Percentiles rank a stretch among this genome's conserved stretches.
Evolutionary conservation across 108 stramenopile species (phyloP).

Genomic region (Cyclotella atomus): DNA sequence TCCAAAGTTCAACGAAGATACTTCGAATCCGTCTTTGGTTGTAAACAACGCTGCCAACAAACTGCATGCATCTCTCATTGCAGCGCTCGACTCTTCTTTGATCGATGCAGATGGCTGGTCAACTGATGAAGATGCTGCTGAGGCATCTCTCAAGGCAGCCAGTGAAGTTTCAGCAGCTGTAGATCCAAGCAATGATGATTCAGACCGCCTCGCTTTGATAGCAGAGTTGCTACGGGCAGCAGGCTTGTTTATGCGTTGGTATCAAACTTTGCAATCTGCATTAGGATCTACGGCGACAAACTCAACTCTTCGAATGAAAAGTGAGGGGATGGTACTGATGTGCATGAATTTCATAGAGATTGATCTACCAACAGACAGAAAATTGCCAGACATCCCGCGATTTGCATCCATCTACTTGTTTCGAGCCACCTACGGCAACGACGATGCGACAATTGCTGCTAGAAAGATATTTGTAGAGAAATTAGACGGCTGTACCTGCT

Average conservation of each 20-base stretch:
- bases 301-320: slow-evolving; percentile 33
- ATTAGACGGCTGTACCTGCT: slow-evolving; percentile 41
- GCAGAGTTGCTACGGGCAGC: slow-evolving; percentile 31
- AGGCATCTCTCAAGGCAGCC: slow-evolving; percentile 23
- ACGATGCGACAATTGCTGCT: slow-evolving; percentile 29
- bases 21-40: background rate
- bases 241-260: slow-evolving; percentile 45
- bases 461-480: slow-evolving; percentile 50
- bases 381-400: slow-evolving; percentile 48
- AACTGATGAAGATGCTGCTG: slow-evolving; percentile 28
- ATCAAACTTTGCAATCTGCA: slow-evolving; percentile 25
- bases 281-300: slow-evolving; percentile 39
- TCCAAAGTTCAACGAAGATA: slow-evolving; percentile 1
- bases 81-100: background rate
- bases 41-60: slow-evolving; percentile 13
- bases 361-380: background rate
- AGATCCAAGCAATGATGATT: background rate
- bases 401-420: slow-evolving; percentile 69
- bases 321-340: slow-evolving; percentile 29
- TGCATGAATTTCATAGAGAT: slow-evolving; percentile 29
- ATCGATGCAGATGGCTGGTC: background rate
- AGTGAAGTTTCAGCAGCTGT: background rate
- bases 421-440: slow-evolving; percentile 67
- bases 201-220: slow-evolving; percentile 8
- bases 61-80: slow-evolving; percentile 32